Evolutionary conservation across 169 alveolate genomes (phyloP), one percentile per base, ranked within the genome.

Genomic region (Eimeria tenella): DNA sequence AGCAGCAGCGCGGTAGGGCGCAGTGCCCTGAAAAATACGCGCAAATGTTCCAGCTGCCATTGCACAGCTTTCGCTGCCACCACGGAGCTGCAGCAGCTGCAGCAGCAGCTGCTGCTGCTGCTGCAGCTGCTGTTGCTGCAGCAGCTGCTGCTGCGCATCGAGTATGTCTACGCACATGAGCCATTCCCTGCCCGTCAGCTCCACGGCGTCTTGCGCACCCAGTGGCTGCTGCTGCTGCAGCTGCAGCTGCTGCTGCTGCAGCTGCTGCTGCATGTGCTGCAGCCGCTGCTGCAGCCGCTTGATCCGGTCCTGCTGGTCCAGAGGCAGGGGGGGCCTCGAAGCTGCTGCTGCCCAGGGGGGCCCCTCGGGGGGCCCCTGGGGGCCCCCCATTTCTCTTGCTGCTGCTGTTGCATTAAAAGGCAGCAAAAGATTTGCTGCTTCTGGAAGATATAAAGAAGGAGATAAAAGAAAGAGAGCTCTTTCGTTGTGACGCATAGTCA

Each of bases 401-500:
- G 83, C 52, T 21, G 83, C 83, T 42, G 83, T 73, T 5, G 13
- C 13, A 73, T 25, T 73, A 42, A 7, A 42, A 42, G 56, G 83
- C 60, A 73, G 25, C n/a, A 31, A 25, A 42, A 42, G 15, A 25
- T 21, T 6, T 7, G 25, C 8, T 7, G 17, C 56, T 5, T 21
- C n/a, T 7, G 83, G 83, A 10, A 25, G 56, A 31, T 0, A 15
- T 11, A 73, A 23, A 73, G 83, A 73, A 31, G 83, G 83, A 42
- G 15, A 23, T 53, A 73, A 53, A 5, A 73, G 56, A 42, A 15
- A 73, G n/a, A 42, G 55, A 7, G 83, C 83, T 21, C 83, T 21
- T 23, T 73, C 83, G 56, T 73, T 73, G 13, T 25, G 83, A 10
- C 83, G 83, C 83, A 73, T 73, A n/a, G 83, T 73, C 56, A 73